phyloP scores from a whole-genome alignment of 2,329 filamentous ascomycete species.

The Rutstroemia sp. region DNA sequence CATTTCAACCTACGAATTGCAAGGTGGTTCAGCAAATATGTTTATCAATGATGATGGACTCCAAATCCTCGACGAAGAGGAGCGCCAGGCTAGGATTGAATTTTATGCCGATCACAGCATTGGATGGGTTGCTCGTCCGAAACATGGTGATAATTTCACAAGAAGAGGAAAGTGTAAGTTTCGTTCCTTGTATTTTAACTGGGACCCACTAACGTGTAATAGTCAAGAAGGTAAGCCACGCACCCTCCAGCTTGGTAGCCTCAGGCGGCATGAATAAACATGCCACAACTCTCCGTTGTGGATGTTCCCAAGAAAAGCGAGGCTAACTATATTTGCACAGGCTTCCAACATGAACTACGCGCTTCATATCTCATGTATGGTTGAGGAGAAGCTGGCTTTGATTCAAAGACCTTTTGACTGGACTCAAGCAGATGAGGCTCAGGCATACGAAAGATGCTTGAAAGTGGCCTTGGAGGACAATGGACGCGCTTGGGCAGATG shows the following conservation, averaged over 20 bases:
- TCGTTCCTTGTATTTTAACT: background rate
- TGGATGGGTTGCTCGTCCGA: constrained; percentile 60
- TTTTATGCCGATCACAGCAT: constrained; percentile 64
- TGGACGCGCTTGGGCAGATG: constrained; percentile 71
- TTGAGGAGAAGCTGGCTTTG: constrained; percentile 59
- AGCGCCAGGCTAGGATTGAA: constrained; percentile 55
- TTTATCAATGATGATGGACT: constrained; percentile 72
- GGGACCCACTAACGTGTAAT: constrained; percentile 8
- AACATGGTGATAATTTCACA: constrained; percentile 54
- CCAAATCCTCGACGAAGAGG: constrained; percentile 57
- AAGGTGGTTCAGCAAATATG: constrained; percentile 71
- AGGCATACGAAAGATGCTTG: constrained; percentile 58
- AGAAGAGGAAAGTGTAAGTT: constrained; percentile 49
- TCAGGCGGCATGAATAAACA: background rate
- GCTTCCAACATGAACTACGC: constrained; percentile 69
- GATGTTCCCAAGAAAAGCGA: background rate
- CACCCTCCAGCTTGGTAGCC: background rate
- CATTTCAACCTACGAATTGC: constrained; percentile 69
- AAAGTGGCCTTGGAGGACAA: constrained; percentile 60
- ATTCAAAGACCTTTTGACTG: constrained; percentile 53
- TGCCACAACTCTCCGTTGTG: background rate
- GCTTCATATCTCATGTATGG: constrained; percentile 59
- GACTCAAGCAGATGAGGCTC: constrained; percentile 61
- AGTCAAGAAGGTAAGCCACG: constrained; percentile 34
- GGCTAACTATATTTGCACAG: constrained; percentile 32